Evolutionary conservation across 495 filamentous ascomycete species (phyloP).

Genomic region (Podospora anserina): DNA sequence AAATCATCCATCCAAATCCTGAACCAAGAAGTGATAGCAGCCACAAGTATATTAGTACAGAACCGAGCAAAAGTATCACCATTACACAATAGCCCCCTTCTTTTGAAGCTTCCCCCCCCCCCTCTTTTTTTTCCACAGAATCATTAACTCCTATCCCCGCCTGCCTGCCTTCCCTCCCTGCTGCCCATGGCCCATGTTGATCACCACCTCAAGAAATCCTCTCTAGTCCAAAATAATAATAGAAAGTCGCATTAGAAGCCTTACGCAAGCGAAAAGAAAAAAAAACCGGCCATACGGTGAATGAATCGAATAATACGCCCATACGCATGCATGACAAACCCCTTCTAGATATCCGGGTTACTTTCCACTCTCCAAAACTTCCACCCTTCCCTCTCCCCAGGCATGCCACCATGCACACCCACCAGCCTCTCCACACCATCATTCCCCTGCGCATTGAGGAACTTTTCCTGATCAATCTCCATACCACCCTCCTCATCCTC

Average conservation of each 20-base stretch:
- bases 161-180: not conserved
- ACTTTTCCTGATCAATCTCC: slow-evolving; percentile 90
- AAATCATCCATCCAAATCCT: not conserved
- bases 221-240: not conserved
- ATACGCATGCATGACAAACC: not conserved
- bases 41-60: not conserved
- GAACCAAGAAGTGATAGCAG: not conserved
- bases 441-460: slow-evolving; percentile 74
- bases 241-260: not conserved
- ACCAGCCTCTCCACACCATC: slow-evolving; percentile 76
- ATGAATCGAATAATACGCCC: not conserved
- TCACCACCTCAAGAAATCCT: not conserved
- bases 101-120: not conserved
- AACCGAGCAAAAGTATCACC: not conserved
- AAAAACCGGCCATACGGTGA: slow-evolving; percentile 9
- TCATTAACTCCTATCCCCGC: not conserved
- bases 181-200: not conserved
- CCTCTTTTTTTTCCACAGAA: not conserved
- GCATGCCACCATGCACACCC: slow-evolving; percentile 55
- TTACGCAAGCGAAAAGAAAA: not conserved
- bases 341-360: slow-evolving; percentile 4
- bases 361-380: slow-evolving; percentile 82
- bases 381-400: slow-evolving; percentile 74
- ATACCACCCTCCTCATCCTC: slow-evolving; percentile 70
- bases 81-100: not conserved